Evolutionary conservation across 305 asterid genomes (phyloP), one percentile per base, ranked within the genome.

Genomic region (Solanum aculeatissimum): DNA sequence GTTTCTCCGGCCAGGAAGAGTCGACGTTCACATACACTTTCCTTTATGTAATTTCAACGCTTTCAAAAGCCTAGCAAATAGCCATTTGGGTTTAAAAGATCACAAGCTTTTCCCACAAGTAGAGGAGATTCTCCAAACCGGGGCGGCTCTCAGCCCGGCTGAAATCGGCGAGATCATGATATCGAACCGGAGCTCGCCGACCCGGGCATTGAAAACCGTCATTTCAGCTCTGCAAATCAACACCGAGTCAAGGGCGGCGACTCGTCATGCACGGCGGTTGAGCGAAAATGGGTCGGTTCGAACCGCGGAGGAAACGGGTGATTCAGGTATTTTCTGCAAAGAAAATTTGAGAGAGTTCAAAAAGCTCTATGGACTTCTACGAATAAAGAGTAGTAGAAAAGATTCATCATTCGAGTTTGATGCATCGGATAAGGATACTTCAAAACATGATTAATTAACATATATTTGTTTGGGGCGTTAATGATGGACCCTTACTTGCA

Each of bases 131-230:
- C 93, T 96, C 66, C 98, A 92, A 47, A 92, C 87, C 86, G 98
- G 98, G 18, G 95, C 96, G 43, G 91, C 90, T 35, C 65, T 94
- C 89, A 96, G 97, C 83, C 98, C 93, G 71, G 97, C 98, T 6
- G 98, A 94, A 91, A 91, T 96, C 4, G 90, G 98, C 2, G 99
- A 93, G 88, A 89, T 96, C 9, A 96, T 96, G 99, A 92, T 93
- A 3, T 91, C 98, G 63, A 94, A 96, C 85, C 97, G 99, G 89
- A 88, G 91, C 1, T 96, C 99, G 0, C 98, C 99, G 2, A 96
- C 90, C 83, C 91, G 98, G 85, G 98, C 99, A 4, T 43, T 94
- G 87, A 93, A 92, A 85, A 87, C 97, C 10, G 98, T 96, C 0
- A 91, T 96, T 68, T 87, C 95, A 2, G 99, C 98, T 5, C 47